A percentile compares a stretch with the other conserved stretches of the same genome.
Evolutionary conservation across 345 rosid species (phyloP).

Genomic region (Eucalyptus cloeziana): DNA sequence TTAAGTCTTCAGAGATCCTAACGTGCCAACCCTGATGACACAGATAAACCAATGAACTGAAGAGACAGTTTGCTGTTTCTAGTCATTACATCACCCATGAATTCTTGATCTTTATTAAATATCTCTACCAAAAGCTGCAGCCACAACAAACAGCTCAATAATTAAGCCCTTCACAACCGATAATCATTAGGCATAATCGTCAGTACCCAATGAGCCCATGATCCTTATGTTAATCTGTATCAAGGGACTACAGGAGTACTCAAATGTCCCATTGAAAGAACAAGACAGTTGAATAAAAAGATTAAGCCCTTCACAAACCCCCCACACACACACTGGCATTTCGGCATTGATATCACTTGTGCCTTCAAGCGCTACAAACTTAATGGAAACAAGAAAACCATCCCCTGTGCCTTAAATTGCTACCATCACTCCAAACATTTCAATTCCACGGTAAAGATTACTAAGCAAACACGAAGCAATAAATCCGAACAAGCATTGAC

Average conservation of each 20-base stretch:
- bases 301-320: not conserved
- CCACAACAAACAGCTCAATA: not conserved
- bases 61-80: not conserved
- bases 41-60: not conserved
- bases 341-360: not conserved
- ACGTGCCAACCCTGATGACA: not conserved
- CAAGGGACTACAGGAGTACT: not conserved
- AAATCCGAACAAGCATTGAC: not conserved
- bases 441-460: not conserved
- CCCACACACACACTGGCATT: not conserved
- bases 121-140: not conserved
- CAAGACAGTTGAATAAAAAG: not conserved
- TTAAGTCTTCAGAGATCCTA: not conserved
- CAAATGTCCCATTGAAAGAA: not conserved
- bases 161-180: too few relatives aligned
- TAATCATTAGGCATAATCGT: too few relatives aligned
- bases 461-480: not conserved
- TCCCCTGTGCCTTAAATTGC: not conserved
- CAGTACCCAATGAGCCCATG: not conserved
- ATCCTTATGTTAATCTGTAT: not conserved
- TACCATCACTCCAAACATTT: not conserved
- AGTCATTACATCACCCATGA: not conserved
- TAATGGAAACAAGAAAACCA: not conserved
- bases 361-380: not conserved
- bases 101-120: not conserved